Evolutionary conservation across 2,329 filamentous ascomycete species (phyloP).

Genomic region (Colletotrichum sp.): DNA sequence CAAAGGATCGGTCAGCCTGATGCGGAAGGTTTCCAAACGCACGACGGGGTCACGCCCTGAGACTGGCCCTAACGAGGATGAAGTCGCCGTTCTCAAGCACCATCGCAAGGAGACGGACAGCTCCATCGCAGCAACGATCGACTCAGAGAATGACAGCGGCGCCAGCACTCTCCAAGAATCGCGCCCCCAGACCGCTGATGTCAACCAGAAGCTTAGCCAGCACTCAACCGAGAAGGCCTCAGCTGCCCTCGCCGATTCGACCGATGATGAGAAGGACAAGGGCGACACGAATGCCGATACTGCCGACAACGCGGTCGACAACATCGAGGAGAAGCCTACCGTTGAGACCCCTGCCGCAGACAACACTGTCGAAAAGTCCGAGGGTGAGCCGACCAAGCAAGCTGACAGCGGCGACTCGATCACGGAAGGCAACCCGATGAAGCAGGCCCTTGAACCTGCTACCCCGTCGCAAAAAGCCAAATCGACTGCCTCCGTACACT

Average conservation of each 20-base stretch:
- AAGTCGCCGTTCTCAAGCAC: conserved; percentile 41
- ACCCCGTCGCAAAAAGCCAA: conserved; percentile 38
- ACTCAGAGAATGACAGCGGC: conserved; percentile 54
- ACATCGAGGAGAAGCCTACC: conserved; percentile 23
- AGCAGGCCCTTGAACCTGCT: background rate
- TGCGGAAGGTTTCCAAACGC: conserved; percentile 41
- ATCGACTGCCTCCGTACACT: conserved; percentile 46
- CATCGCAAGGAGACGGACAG: conserved; percentile 44
- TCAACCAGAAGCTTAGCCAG: conserved; percentile 42
- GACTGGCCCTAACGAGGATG: conserved; percentile 43
- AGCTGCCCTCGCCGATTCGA: background rate
- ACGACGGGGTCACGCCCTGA: conserved; percentile 23
- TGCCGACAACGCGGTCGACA: conserved; percentile 32
- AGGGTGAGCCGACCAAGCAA: conserved; percentile 28
- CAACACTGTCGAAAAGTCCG: conserved; percentile 22
- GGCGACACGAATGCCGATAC: conserved; percentile 23
- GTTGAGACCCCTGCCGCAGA: conserved; percentile 19
- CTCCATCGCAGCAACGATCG: conserved; percentile 64
- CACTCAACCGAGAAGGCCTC: conserved; percentile 3
- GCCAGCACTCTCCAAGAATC: conserved; percentile 33
- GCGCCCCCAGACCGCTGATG: conserved; percentile 37
- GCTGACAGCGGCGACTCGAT: background rate
- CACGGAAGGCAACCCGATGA: conserved; percentile 14
- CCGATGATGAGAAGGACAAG: background rate
- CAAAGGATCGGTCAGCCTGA: conserved; percentile 43